A percentile compares a stretch with the other conserved stretches of the same genome.
Conservation (phyloP, 495 filamentous ascomycete genomes). For the Xylaria longipes region DNA sequence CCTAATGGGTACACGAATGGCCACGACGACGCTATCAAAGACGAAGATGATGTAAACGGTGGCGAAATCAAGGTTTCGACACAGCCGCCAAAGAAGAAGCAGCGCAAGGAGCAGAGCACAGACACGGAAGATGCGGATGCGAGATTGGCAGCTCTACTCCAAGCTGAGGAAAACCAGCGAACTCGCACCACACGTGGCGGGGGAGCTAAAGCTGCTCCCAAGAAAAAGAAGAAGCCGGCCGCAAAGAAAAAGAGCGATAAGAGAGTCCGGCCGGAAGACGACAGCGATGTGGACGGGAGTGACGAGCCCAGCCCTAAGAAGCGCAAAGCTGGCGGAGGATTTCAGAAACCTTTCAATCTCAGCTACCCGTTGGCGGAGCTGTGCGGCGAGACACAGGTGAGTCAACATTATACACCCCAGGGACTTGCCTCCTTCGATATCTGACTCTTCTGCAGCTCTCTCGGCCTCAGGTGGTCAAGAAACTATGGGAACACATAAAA, state of each 20-base stretch:
- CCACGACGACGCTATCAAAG: slow-evolving; percentile 36
- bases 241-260: slow-evolving; percentile 82
- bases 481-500: slow-evolving; percentile 93
- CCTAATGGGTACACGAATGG: slow-evolving; percentile 41
- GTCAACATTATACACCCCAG: slow-evolving; percentile 21
- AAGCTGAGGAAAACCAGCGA: slow-evolving; percentile 85
- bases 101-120: slow-evolving; percentile 60
- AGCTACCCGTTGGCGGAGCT: slow-evolving; percentile 57
- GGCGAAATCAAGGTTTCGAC: slow-evolving; percentile 59
- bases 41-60: slow-evolving; percentile 41
- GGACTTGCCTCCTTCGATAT: not conserved
- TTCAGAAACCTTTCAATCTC: slow-evolving; percentile 60
- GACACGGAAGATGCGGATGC: slow-evolving; percentile 76
- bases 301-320: slow-evolving; percentile 60
- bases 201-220: slow-evolving; percentile 50
- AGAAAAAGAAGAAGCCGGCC: slow-evolving; percentile 59
- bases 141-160: slow-evolving; percentile 80
- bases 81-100: slow-evolving; percentile 58
- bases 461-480: slow-evolving; percentile 93
- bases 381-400: slow-evolving; percentile 65
- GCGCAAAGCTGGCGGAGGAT: slow-evolving; percentile 56
- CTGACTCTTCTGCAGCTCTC: slow-evolving; percentile 65
- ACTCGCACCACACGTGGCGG: slow-evolving; percentile 75
- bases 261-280: slow-evolving; percentile 77
- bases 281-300: slow-evolving; percentile 73